Base-by-base conservation (phyloP, 352 stramenopile species). In the Sclerospora graminicola region DNA sequence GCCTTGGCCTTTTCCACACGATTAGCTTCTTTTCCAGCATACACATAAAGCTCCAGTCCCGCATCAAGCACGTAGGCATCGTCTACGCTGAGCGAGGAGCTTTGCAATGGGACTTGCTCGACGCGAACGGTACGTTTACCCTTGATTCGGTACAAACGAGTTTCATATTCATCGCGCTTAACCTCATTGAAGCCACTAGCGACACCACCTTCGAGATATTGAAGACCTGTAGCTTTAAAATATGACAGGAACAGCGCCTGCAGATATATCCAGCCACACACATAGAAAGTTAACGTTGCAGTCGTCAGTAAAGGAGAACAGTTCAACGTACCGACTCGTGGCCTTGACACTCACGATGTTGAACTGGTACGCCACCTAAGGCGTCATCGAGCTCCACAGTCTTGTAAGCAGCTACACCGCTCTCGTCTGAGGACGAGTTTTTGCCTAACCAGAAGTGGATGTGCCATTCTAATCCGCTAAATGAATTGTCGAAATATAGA, bases 391-490 rank as follows among this genome's bases (percentile, higher is more conserved):
- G 79, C 75, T 98, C 95, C 16, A 98, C 89, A 23, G 90, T 90
- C 71, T 98, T 98, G 76, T 97, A 98, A 13, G 94, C 94, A 1
- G 93, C 94, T 13, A 97, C 80, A 36, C 93, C 94, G 55, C 85
- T 94, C 61, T 98, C 94, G 59, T 98, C 93, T 8, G 66, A 45
- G 4, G 83, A 88, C 24, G 78, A 94, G 35, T 97, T 82, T 32
- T 82, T 83, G 43, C 95, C 95, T 46, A 98, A 82, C 94, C 94
- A 98, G 54, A 98, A 98, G 70, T 97, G 89, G 46, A 98, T 85
- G 69, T 96, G 84, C 63, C 80, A 95, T 24, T 69, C 53, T 5
- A 97, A 58, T 6, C 62, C 68, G 23, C 71, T 79, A 41, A 14
- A 11, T 40, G n/a, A 16, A 33, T 1, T 14, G 21, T 13, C 16